Base-by-base conservation (phyloP, 768 basidiomycete genomes). In the Postia placenta region DNA sequence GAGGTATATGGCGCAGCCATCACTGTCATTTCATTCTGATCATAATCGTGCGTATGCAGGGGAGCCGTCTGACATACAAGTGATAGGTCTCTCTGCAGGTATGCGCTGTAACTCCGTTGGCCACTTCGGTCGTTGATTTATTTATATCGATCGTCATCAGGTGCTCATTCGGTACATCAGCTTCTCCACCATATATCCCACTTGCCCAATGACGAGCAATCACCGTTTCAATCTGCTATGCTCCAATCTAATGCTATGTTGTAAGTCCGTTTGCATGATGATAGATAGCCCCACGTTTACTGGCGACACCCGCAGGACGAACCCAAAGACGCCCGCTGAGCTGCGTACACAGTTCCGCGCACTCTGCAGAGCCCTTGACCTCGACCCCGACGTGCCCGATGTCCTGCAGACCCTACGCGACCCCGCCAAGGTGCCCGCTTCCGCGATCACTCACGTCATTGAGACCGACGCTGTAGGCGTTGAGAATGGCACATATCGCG, bases 201-300 rank as follows among this genome's bases (percentile, higher is more conserved):
- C 23, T 71, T 87, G 19, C 81, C 85, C 0, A 61, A 71, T 4
- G 78, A 75, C 23, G 63, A 69, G 51, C 60, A 65, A 23, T 78
- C 86, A 0, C 87, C 88, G 0, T 85, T 89, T 58, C 72, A 72
- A 26, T 79, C 81, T 17, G 86, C 83, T 3, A 55, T 77, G 7
- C 63, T 88, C 14, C 85, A 87, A 57, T 90, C 87, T 6, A 91
- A 90, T 55, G 81, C 83, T 1, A 81, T 91, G 5, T 59, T 84
- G 78, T 86, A 56, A 43, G 79, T 1, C 28, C n/a, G n/a, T n/a
- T n/a, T n/a, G n/a, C n/a, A n/a, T n/a, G n/a, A n/a, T n/a, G n/a
- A n/a, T n/a, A n/a, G n/a, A n/a, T n/a, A 25, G 1, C 33, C 12
- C n/a, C 2, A 35, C 33, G n/a, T 9, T 35, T 35, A n/a, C n/a